These are phyloP conservation scores for Aspergillus sclerotiicarbonarius DNA, from an alignment of 495 filamentous ascomycete genomes.

Conservation along the genomic window DNA sequence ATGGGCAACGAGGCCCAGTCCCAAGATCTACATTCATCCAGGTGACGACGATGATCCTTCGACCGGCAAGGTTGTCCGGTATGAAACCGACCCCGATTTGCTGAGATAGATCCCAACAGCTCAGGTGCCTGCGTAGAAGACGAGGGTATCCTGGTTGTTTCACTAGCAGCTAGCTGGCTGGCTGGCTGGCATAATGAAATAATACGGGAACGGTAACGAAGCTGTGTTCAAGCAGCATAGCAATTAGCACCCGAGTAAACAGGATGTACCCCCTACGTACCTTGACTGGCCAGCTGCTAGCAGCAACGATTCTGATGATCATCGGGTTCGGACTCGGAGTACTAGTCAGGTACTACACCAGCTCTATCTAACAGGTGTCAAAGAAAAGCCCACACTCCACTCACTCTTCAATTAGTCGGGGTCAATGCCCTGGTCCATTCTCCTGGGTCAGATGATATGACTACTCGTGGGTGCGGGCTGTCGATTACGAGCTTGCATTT, in stretches of 20 bases:
- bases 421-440: constrained; percentile 12
- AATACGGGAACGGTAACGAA: constrained; percentile 3
- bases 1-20: neutral
- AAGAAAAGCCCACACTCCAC: constrained; percentile 6
- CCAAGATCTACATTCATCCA: constrained; percentile 16
- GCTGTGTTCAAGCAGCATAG: neutral
- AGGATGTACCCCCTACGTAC: neutral
- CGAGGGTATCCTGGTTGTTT: constrained; percentile 23
- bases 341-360: constrained; percentile 9
- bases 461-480: constrained; percentile 1
- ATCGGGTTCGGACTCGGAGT: neutral
- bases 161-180: neutral
- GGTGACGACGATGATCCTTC: constrained; percentile 13
- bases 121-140: constrained; percentile 25
- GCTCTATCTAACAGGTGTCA: constrained; percentile 3
- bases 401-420: constrained; percentile 8
- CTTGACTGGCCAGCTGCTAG: neutral
- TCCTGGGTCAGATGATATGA: constrained; percentile 20
- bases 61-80: constrained; percentile 3
- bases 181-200: neutral
- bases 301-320: neutral
- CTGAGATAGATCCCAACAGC: constrained; percentile 9
- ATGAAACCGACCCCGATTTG: constrained; percentile 10
- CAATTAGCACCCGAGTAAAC: neutral
- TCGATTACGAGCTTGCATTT: constrained; percentile 4